Evolutionary conservation across 148 eudicot species (phyloP).

Genomic region (Vaccinium vitisidaea): DNA sequence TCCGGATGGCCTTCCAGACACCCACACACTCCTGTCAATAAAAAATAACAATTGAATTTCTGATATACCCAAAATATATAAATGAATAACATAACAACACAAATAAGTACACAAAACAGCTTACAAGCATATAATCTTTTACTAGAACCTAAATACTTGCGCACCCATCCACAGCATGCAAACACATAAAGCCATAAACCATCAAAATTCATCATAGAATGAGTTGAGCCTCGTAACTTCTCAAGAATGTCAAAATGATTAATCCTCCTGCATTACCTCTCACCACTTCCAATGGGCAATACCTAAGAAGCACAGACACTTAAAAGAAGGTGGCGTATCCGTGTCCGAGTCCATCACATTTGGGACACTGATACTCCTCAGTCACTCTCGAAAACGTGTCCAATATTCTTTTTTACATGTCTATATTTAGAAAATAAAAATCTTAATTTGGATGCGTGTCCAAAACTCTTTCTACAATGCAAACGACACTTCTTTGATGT

Average conservation of each 20-base stretch:
- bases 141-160: not conserved
- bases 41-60: not conserved
- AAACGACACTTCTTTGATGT: too few relatives aligned
- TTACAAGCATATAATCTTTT: not conserved
- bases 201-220: not conserved
- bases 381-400: too few relatives aligned
- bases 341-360: too few relatives aligned
- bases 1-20: not conserved
- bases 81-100: not conserved
- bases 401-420: too few relatives aligned
- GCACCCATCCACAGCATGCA: not conserved
- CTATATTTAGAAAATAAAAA: too few relatives aligned
- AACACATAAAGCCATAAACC: not conserved
- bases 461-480: too few relatives aligned
- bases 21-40: conserved; percentile 6
- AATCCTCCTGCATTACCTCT: not conserved
- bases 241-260: not conserved
- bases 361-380: too few relatives aligned
- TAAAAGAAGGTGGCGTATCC: too few relatives aligned
- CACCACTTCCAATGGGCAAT: not conserved
- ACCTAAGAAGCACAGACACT: not conserved
- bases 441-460: too few relatives aligned
- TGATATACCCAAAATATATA: not conserved
- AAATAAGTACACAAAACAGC: not conserved
- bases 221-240: not conserved